Percentiles rank a stretch among this genome's conserved stretches.
Evolutionary conservation across 2,329 filamentous ascomycete species (phyloP).

Genomic region (Ceratocystis lukuohia): DNA sequence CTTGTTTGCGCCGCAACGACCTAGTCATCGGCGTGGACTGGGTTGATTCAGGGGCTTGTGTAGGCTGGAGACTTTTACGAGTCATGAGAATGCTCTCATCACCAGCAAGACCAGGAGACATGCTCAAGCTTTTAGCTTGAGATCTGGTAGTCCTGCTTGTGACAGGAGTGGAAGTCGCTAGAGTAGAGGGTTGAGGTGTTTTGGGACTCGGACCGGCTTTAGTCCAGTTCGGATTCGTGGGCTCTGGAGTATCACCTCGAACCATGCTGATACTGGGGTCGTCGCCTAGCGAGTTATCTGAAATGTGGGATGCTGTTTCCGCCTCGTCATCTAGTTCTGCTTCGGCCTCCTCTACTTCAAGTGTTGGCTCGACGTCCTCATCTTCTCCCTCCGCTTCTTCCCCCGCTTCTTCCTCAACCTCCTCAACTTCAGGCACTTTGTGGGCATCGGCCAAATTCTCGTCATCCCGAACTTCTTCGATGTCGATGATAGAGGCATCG

Average conservation of each 20-base stretch:
- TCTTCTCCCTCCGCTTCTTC: not conserved
- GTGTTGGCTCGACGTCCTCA: not conserved
- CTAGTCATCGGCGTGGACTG: not conserved
- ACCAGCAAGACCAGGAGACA: slow-evolving; percentile 9
- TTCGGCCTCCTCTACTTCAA: not conserved
- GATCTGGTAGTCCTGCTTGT: slow-evolving; percentile 17
- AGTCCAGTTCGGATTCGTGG: not conserved
- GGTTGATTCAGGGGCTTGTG: not conserved
- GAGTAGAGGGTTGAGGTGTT: not conserved
- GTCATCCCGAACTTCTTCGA: slow-evolving; percentile 6
- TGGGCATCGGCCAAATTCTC: slow-evolving; percentile 5
- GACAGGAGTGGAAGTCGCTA: slow-evolving; percentile 1
- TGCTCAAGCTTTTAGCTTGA: slow-evolving; percentile 15
- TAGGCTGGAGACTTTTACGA: slow-evolving; percentile 5
- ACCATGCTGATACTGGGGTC: slow-evolving; percentile 15
- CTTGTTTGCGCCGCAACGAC: not conserved
- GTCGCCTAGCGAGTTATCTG: slow-evolving; percentile 8
- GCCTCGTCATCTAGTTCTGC: not conserved
- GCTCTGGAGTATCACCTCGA: slow-evolving; percentile 1
- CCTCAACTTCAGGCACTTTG: slow-evolving; percentile 3
- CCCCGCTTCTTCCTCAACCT: not conserved
- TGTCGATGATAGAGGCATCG: not conserved
- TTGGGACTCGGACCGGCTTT: not conserved
- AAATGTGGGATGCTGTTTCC: slow-evolving; percentile 1
- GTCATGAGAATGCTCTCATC: slow-evolving; percentile 9